Conservation (phyloP, 768 basidiomycete species). For the Leccinum subgranulosum region DNA sequence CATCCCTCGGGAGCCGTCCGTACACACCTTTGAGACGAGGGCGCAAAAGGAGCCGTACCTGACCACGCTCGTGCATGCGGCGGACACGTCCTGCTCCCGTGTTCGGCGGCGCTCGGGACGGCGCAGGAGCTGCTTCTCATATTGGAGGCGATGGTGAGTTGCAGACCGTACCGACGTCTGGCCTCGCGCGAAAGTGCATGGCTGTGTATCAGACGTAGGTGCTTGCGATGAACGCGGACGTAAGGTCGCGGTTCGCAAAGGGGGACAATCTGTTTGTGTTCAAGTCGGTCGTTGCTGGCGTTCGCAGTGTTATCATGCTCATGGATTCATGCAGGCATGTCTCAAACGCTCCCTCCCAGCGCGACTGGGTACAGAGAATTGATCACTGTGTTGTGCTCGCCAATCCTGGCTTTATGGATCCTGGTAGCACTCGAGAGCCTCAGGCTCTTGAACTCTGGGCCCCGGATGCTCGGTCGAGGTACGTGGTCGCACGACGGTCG, state of each 20-base stretch:
- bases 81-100: conserved; percentile 94
- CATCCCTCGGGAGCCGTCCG: too few species aligned
- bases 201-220: conserved; percentile 61
- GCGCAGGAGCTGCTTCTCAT: conserved; percentile 95
- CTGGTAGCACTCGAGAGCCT: conserved; percentile 87
- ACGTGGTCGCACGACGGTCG: conserved; percentile 41
- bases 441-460: too few species aligned
- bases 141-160: conserved; percentile 92
- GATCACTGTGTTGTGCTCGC: conserved; percentile 95
- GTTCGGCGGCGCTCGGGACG: conserved; percentile 90
- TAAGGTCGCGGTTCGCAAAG: conserved; percentile 56
- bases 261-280: conserved; percentile 98
- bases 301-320: neutral
- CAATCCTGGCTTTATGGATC: conserved; percentile 90
- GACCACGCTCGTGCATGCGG: too few species aligned
- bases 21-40: too few species aligned
- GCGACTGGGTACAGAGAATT: conserved; percentile 84
- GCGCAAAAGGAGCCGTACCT: too few species aligned
- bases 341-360: conserved; percentile 68
- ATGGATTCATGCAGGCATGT: conserved; percentile 52
- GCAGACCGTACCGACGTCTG: conserved; percentile 90
- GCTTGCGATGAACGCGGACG: conserved; percentile 88
- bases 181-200: too few species aligned
- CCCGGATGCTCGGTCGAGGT: conserved; percentile 97
- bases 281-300: conserved; percentile 57